Conservation (phyloP, 306 rosid species). For the Cucurbita argyrosperma region DNA sequence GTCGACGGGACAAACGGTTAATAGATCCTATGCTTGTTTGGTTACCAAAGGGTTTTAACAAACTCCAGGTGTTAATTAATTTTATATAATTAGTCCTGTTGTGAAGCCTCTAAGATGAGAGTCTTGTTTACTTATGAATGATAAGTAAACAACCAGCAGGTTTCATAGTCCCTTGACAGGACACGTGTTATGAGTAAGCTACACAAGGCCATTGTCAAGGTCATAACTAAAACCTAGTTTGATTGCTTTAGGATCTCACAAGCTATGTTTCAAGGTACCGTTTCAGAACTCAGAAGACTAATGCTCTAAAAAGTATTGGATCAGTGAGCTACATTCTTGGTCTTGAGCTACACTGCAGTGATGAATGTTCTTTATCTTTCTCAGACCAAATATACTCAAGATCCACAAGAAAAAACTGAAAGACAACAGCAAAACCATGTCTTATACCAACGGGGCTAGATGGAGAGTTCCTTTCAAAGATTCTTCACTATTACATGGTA, state of each 20-base stretch:
- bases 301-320: not conserved
- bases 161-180: not conserved
- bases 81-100: not conserved
- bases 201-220: not conserved
- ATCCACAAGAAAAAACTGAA: not conserved
- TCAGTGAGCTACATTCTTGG: not conserved
- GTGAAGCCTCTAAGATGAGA: not conserved
- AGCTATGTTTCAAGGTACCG: not conserved
- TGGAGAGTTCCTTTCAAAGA: not conserved
- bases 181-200: not conserved
- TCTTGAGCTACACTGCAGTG: not conserved
- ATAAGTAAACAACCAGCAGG: not conserved
- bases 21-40: not conserved
- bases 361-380: not conserved
- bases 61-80: not conserved
- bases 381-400: not conserved
- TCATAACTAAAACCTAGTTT: not conserved
- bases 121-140: not conserved
- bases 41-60: not conserved
- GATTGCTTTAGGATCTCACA: not conserved
- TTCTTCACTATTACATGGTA: not conserved
- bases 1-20: not conserved
- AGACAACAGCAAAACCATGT: not conserved
- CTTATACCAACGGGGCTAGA: not conserved
- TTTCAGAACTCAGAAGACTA: not conserved